Conservation (phyloP, 2,329 filamentous ascomycete genomes). For the Fusarium temperatum region DNA sequence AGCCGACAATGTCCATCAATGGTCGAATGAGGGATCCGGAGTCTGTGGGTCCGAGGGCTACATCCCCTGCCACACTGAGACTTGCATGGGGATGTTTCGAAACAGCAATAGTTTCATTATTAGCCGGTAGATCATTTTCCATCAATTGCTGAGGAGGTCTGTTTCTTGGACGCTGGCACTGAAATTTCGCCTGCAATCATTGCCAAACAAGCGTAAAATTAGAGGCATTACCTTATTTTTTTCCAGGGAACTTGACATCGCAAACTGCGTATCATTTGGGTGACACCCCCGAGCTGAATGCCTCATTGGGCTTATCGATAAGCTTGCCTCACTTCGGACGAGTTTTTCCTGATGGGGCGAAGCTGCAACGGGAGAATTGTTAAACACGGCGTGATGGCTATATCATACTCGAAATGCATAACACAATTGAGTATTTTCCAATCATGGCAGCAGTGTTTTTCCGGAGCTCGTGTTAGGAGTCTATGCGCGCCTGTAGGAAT, state of each 20-base stretch:
- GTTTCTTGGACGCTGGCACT: neutral
- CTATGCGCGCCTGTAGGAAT: constrained; percentile 16
- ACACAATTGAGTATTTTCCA: neutral
- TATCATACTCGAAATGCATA: neutral
- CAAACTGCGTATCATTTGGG: neutral
- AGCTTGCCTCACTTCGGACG: neutral
- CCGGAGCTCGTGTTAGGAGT: neutral
- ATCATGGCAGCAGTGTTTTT: neutral
- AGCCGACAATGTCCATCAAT: neutral
- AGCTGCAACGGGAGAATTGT: neutral
- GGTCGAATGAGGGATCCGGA: constrained; percentile 12
- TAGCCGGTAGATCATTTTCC: constrained; percentile 7
- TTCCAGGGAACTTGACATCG: neutral
- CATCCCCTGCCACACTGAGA: neutral
- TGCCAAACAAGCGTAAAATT: neutral
- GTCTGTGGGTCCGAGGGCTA: constrained; percentile 9
- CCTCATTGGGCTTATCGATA: neutral
- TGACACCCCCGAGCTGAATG: neutral
- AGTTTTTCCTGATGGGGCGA: neutral
- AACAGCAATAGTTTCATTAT: constrained; percentile 17
- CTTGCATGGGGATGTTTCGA: constrained; percentile 14
- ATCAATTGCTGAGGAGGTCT: neutral
- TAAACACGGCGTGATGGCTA: neutral
- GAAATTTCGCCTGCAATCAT: constrained; percentile 1
- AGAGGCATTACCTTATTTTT: neutral